phyloP scores from a whole-genome alignment of 768 basidiomycete species.

The Xerocomellus chrysenteron region DNA sequence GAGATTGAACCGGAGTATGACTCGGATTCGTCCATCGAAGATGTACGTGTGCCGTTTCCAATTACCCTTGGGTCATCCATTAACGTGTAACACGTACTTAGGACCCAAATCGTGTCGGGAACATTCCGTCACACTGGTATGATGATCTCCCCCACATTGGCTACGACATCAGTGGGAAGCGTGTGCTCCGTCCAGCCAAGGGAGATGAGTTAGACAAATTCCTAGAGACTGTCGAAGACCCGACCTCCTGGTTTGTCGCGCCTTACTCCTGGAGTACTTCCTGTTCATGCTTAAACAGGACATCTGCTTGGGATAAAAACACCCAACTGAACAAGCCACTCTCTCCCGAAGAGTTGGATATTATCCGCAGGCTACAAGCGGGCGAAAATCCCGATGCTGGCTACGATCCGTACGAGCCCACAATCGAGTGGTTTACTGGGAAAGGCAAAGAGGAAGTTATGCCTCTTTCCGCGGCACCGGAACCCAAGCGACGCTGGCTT shows the following conservation, averaged over 20 bases:
- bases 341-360: conserved; percentile 87
- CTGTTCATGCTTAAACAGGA: conserved; percentile 50
- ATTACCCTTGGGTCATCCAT: neutral
- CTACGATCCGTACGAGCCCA: conserved; percentile 94
- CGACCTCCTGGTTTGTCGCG: conserved; percentile 71
- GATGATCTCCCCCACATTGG: conserved; percentile 99
- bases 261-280: neutral
- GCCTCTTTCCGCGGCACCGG: conserved; percentile 88
- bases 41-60: conserved; percentile 49
- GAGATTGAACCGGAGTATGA: conserved; percentile 91
- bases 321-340: conserved; percentile 83
- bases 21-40: conserved; percentile 89
- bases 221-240: conserved; percentile 88
- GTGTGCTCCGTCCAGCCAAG: conserved; percentile 88
- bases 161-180: conserved; percentile 93
- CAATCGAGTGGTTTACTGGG: conserved; percentile 95
- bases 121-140: conserved; percentile 98
- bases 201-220: conserved; percentile 99
- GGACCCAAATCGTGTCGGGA: conserved; percentile 93
- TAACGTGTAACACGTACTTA: conserved; percentile 33
- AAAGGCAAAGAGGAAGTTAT: conserved; percentile 93
- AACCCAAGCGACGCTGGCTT: conserved; percentile 95
- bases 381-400: conserved; percentile 87
- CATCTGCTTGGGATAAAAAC: conserved; percentile 88
- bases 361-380: conserved; percentile 87